phyloP scores from a whole-genome alignment of 2,329 filamentous ascomycete genomes.

The Ascochyta rabiei region DNA sequence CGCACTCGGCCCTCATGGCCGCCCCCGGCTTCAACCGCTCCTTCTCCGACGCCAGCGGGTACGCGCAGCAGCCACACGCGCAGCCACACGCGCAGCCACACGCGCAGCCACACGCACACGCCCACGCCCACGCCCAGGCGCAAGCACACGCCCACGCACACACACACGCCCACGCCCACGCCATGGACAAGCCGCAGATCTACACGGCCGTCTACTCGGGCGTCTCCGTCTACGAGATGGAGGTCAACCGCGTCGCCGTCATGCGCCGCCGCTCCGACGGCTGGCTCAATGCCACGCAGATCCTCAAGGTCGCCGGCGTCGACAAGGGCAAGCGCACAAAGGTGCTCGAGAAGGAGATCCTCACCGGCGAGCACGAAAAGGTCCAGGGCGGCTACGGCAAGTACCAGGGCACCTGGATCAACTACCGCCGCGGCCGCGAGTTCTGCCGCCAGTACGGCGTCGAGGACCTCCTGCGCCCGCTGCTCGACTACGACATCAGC shows the following conservation, averaged over 20 bases:
- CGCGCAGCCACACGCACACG: slow-evolving; percentile 14
- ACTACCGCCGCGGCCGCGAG: slow-evolving; percentile 87
- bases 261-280: slow-evolving; percentile 96
- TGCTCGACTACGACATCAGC: slow-evolving; percentile 81
- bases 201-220: slow-evolving; percentile 86
- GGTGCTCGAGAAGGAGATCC: slow-evolving; percentile 96
- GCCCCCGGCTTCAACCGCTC: slow-evolving; percentile 46
- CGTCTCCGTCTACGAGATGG: slow-evolving; percentile 98
- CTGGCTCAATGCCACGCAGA: slow-evolving; percentile 98
- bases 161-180: slow-evolving; percentile 35
- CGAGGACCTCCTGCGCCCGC: slow-evolving; percentile 74
- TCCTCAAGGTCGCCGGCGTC: slow-evolving; percentile 94
- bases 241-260: slow-evolving; percentile 88
- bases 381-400: slow-evolving; percentile 98
- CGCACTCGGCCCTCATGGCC: slow-evolving; percentile 42
- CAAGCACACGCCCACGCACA: slow-evolving; percentile 14
- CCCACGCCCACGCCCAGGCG: slow-evolving; percentile 21
- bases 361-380: slow-evolving; percentile 96
- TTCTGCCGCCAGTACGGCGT: slow-evolving; percentile 83
- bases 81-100: too few relatives aligned
- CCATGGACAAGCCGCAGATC: slow-evolving; percentile 57
- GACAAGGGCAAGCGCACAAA: slow-evolving; percentile 98
- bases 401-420: slow-evolving; percentile 99
- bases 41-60: slow-evolving; percentile 45
- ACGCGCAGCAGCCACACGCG: not conserved